Percentiles rank a stretch among this genome's conserved stretches.
Conservation (phyloP, 345 rosid species). For the Salix koriyanagi region DNA sequence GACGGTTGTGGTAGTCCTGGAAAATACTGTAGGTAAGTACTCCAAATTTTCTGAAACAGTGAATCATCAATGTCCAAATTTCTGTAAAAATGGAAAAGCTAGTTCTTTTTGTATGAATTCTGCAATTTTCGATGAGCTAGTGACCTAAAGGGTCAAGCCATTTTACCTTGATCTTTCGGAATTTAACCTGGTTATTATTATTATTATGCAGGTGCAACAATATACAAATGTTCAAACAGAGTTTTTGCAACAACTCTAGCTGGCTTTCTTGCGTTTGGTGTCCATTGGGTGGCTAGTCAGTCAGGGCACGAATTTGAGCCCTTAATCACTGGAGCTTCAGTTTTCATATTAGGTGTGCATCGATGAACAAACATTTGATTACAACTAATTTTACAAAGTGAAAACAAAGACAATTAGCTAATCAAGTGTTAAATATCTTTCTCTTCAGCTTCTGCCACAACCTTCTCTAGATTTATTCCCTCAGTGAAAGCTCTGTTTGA, state of each 20-base stretch:
- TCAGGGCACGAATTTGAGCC: constrained; percentile 38
- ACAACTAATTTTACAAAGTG: background rate
- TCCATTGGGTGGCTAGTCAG: constrained; percentile 41
- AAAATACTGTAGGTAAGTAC: constrained; percentile 38
- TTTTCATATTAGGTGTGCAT: constrained; percentile 40
- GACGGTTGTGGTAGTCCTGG: constrained; percentile 51
- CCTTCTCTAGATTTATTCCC: constrained; percentile 41
- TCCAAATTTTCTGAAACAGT: background rate
- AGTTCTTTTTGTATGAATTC: background rate
- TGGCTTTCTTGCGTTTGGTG: constrained; percentile 43
- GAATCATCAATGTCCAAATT: background rate
- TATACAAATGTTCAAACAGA: constrained; percentile 41
- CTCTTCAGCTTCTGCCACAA: constrained; percentile 36
- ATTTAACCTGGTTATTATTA: background rate
- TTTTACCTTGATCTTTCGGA: background rate
- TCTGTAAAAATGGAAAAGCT: background rate
- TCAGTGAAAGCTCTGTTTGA: constrained; percentile 33
- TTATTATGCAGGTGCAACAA: constrained; percentile 35
- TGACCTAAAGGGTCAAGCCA: background rate
- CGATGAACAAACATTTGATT: background rate
- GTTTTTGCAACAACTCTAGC: constrained; percentile 39
- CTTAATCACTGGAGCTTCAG: constrained; percentile 30
- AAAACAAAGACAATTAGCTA: background rate
- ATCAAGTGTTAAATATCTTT: background rate
- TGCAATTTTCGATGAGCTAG: background rate